Base-by-base conservation (phyloP, 176 grass and related monocot genomes). In the Elymus sibiricus region DNA sequence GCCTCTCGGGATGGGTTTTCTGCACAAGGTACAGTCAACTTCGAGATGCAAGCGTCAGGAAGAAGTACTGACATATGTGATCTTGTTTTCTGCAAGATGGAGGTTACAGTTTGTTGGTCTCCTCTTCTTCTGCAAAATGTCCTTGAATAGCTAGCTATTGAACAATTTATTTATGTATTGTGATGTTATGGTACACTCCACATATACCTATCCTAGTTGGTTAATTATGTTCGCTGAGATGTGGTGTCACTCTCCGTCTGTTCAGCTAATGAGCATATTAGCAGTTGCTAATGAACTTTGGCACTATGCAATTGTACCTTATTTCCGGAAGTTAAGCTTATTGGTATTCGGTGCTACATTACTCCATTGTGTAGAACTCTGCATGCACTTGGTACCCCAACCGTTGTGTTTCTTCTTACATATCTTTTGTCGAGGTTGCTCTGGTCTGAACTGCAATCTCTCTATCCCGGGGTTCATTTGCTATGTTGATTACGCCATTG, bases 21-120 rank as follows among this genome's bases (percentile, higher is more conserved):
- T 22, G 66, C 66, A 69, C 34, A 38, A 69, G 19, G 17, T 19
- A 37, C 32, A 9, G 66, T 5, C 9, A 9, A 69, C 1, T 69
- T 69, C 0, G 9, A 35, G 66, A 9, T 69, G 66, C 4, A 69
- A 11, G 35, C 1, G 66, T 21, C 17, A 8, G 66, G 66, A 2
- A 7, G 9, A 10, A 69, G 17, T 69, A 69, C 32, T 69, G 16
- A 31, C 17, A 38, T 37, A 1, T 71, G 69, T 71, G 37, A 71
- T 43, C 69, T 71, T 71, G 22, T 71, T 71, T 43, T 71, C 37
- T 71, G 34, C 66, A 70, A 70, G 66, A 70, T 70, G 66, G 34
- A 70, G 21, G 19, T 70, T 34, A n/a, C 34, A 25, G 69, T 71
- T 42, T 25, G 37, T 40, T 70, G 68, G 68, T 70, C 21, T 70